Evolutionary conservation across 306 rosid genomes (phyloP), one percentile per base, ranked within the genome.

Genomic region (Pterocarpus macrocarpus): DNA sequence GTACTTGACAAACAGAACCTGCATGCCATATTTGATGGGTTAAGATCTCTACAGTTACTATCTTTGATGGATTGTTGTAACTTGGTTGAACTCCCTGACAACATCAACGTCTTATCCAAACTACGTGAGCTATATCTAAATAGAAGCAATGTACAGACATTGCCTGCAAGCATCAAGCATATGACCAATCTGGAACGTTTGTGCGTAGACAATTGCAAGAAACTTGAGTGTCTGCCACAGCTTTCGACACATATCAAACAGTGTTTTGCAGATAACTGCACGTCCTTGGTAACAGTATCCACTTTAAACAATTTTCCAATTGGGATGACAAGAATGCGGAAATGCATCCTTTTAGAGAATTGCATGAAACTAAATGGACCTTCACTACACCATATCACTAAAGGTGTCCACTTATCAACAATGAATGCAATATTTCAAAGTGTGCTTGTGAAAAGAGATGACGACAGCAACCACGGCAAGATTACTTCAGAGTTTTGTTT

Each of bases 171-270:
- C 69, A 43, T 73, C 38, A 32, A 64, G 12, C 34, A 70, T n/a
- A 59, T 81, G 2, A 0, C 0, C 0, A 0, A 2, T 5, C 9
- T 81, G 1, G 2, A 8, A 0, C 0, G 0, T 11, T 16, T 80
- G 1, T 1, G 14, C 1, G 5, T 80, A 5, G 0, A 0, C 0
- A 0, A 0, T 3, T 80, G 85, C 28, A 0, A 0, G 13, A 82
- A 63, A n/a, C 89, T 86, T 39, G 30, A 2, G 7, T 36, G 22
- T 79, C 7, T 82, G 3, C 75, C 83, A 13, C 65, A 82, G 61
- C 80, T 86, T 67, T 80, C 87, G 11, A 22, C 2, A 38, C 16
- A 0, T 1, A 1, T 74, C 8, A n/a, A 1, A 43, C 0, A 12
- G 34, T 13, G 82, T 1, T 2, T 56, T 4, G 87, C 59, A 14